These are phyloP conservation scores for Salix caprea DNA, from an alignment of 345 rosid genomes.

Conservation along the genomic window DNA sequence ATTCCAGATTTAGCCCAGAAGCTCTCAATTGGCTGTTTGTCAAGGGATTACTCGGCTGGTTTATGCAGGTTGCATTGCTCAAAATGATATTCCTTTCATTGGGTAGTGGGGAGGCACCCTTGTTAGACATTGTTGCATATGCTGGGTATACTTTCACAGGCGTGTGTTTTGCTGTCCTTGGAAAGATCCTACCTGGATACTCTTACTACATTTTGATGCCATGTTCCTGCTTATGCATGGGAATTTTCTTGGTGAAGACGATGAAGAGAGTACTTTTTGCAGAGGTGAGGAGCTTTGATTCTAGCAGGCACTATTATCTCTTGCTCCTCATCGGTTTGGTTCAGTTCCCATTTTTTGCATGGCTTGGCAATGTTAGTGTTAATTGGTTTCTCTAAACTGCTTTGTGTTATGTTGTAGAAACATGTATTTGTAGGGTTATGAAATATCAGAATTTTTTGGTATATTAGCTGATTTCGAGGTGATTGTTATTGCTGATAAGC, in stretches of 20 bases:
- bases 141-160: conserved; percentile 86
- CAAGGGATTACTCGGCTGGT: conserved; percentile 93
- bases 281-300: conserved; percentile 78
- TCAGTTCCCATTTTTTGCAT: conserved; percentile 76
- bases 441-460: background rate
- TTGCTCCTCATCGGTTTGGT: conserved; percentile 79
- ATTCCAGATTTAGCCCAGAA: conserved; percentile 80
- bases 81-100: conserved; percentile 72
- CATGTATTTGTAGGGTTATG: conserved; percentile 17
- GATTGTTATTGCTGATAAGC: background rate
- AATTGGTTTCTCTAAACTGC: conserved; percentile 70
- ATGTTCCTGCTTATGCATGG: conserved; percentile 78
- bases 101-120: conserved; percentile 90
- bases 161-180: conserved; percentile 64
- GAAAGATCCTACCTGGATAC: conserved; percentile 64
- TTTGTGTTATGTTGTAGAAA: conserved; percentile 17
- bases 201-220: conserved; percentile 77
- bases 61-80: conserved; percentile 70
- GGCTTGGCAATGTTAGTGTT: conserved; percentile 92
- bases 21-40: conserved; percentile 81
- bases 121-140: conserved; percentile 82
- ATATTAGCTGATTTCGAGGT: background rate
- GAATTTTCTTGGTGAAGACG: conserved; percentile 86
- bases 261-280: conserved; percentile 94
- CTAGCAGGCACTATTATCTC: conserved; percentile 88